Evolutionary conservation across 2,329 filamentous ascomycete species (phyloP), one percentile per base, ranked within the genome.

Genomic region (Fusarium falciforme): DNA sequence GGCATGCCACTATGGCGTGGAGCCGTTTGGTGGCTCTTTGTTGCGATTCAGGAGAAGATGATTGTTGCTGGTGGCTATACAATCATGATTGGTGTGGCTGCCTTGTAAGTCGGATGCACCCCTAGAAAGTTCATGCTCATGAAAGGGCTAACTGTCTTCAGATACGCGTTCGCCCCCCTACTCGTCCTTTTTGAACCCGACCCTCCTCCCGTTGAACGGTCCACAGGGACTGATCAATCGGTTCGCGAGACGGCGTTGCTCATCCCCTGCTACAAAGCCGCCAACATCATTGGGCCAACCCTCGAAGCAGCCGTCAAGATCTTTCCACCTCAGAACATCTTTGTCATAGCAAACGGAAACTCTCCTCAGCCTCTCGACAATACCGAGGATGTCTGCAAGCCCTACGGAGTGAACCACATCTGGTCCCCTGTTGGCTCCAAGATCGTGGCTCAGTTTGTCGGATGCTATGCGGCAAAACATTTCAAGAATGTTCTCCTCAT

Each of bases 331-430:
- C 31, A 55, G 1, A 49, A 66, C 22, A 71, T 71, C 22, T 71
- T 66, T n/a, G 68, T 71, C 16, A 57, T 71, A 25, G 66, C 68
- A 14, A 71, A 71, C 36, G 68, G 68, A 10, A 71, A 71, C 27
- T 71, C 68, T 1, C 49, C 66, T 11, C 33, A 42, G 4, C 68
- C 68, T 5, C 68, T 71, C 2, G 68, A 71, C 11, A 36, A 68
- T 27, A 71, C 68, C 2, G 66, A 62, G 17, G 58, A 69, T 9
- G 44, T 71, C 16, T 71, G 68, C 27, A 44, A 31, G 6, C 42
- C 54, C 10, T 69, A 60, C 20, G 66, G 68, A 7, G 62, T 69
- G n/a, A 63, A 61, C 11, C 68, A 69, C 7, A 61, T 68, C 20
- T 69, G 68, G 68, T 65, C 60, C 4, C 68, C 68, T 8, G 67